Conservation (phyloP, 2,329 filamentous ascomycete species). For the Colletotrichum filicis region DNA sequence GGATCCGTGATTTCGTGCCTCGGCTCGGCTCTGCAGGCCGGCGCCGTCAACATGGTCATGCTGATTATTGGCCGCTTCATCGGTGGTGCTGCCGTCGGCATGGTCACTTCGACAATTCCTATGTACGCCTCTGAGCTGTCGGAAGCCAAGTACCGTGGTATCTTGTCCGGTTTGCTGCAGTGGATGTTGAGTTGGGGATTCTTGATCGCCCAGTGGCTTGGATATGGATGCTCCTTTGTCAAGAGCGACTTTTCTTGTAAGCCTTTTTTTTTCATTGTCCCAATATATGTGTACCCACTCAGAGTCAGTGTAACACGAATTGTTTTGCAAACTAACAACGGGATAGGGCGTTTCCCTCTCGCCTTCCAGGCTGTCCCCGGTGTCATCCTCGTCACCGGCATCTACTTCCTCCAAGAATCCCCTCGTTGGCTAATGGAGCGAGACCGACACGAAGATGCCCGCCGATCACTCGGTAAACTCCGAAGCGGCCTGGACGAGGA, state of each 20-base stretch:
- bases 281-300: no score
- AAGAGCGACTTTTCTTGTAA: constrained; percentile 42
- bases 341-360: constrained; percentile 44
- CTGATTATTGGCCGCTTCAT: constrained; percentile 61
- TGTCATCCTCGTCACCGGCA: constrained; percentile 38
- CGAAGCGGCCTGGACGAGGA: constrained; percentile 42
- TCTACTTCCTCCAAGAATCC: constrained; percentile 42
- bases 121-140: constrained; percentile 57
- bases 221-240: constrained; percentile 45
- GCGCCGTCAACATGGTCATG: constrained; percentile 49
- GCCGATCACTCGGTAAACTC: constrained; percentile 46
- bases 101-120: constrained; percentile 57
- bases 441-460: constrained; percentile 47
- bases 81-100: constrained; percentile 58
- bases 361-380: constrained; percentile 42
- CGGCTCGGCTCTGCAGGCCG: constrained; percentile 46
- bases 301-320: no score
- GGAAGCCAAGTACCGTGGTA: constrained; percentile 49
- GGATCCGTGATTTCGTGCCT: constrained; percentile 43
- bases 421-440: constrained; percentile 47
- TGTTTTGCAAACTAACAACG: no score
- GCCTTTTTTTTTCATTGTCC: no score
- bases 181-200: constrained; percentile 56
- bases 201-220: constrained; percentile 48
- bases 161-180: constrained; percentile 52